Percentiles rank a stretch among this genome's conserved stretches.
These are phyloP conservation scores for Oryza glumipatula DNA, from an alignment of 176 grass and related monocot genomes.

Conservation along the genomic window DNA sequence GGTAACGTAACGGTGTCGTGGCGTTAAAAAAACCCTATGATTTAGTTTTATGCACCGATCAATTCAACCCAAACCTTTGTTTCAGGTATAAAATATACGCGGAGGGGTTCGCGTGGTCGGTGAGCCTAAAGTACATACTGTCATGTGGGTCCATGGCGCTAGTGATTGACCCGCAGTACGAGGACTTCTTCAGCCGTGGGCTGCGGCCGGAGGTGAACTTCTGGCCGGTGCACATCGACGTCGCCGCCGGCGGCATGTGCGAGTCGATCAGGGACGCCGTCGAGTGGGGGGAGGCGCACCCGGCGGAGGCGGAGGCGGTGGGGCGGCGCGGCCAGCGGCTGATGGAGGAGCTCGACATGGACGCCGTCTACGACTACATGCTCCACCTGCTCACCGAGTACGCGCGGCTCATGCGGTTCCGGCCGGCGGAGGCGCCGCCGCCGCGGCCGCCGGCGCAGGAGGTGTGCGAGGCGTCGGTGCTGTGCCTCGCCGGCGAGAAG, in stretches of 20 bases:
- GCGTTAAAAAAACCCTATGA: no score
- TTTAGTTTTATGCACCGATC: no score
- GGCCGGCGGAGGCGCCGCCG: conserved; percentile 31
- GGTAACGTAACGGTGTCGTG: conserved; percentile 15
- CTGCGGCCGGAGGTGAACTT: conserved; percentile 62
- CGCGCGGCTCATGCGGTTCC: conserved; percentile 67
- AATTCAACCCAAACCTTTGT: no score
- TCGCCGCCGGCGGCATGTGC: conserved; percentile 34
- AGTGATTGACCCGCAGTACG: conserved; percentile 67
- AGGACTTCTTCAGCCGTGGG: conserved; percentile 90
- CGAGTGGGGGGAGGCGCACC: conserved; percentile 76
- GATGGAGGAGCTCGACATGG: conserved; percentile 72
- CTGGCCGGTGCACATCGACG: conserved; percentile 45
- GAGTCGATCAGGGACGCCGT: conserved; percentile 68
- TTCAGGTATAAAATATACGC: conserved; percentile 87
- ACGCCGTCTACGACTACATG: conserved; percentile 89
- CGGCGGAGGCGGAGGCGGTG: conserved; percentile 58
- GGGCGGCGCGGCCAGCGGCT: conserved; percentile 61
- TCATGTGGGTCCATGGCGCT: conserved; percentile 76
- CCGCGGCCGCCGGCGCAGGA: conserved; percentile 52
- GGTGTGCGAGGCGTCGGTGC: conserved; percentile 62
- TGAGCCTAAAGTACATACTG: conserved; percentile 91
- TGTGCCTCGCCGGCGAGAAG: conserved; percentile 65
- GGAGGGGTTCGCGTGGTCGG: conserved; percentile 92
- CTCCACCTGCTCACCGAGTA: conserved; percentile 79